Percentiles rank a stretch among this genome's conserved stretches.
These are phyloP conservation scores for Hyphopichia wangnamkhiaoensis DNA, from an alignment of 1,139 yeast genomes.

Conservation along the genomic window DNA sequence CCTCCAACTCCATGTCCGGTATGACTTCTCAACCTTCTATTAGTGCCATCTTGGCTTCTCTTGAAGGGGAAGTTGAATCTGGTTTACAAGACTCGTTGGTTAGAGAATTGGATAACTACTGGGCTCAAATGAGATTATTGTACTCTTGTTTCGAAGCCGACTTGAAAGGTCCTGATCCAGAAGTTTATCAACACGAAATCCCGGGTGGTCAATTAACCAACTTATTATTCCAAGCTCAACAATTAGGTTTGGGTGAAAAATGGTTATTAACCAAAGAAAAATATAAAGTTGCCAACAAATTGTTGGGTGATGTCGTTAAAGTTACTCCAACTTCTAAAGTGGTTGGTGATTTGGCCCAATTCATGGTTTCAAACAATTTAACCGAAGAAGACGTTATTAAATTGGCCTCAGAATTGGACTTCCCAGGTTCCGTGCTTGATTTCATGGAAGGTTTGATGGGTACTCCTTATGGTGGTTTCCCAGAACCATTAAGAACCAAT, in stretches of 20 bases:
- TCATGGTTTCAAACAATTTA: conserved; percentile 94
- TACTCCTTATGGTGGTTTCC: conserved; percentile 99
- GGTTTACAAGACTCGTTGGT: conserved; percentile 69
- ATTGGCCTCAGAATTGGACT: conserved; percentile 87
- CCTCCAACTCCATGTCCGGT: conserved; percentile 96
- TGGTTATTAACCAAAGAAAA: conserved; percentile 96
- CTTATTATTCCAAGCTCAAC: conserved; percentile 97
- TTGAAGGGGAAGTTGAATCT: conserved; percentile 82
- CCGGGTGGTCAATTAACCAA: conserved; percentile 99
- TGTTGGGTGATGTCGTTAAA: conserved; percentile 94
- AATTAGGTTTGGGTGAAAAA: conserved; percentile 93
- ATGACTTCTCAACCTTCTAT: conserved; percentile 98
- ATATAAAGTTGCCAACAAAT: conserved; percentile 82
- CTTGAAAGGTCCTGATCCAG: conserved; percentile 99
- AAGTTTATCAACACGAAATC: conserved; percentile 95
- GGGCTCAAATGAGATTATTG: conserved; percentile 98
- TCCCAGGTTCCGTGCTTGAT: conserved; percentile 97
- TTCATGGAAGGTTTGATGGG: conserved; percentile 99
- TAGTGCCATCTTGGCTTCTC: conserved; percentile 86
- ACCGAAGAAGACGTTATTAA: conserved; percentile 80
- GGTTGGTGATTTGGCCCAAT: conserved; percentile 98
- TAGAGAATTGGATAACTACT: conserved; percentile 85
- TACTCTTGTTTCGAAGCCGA: conserved; percentile 98
- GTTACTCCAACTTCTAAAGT: conserved; percentile 99
- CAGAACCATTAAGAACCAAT: conserved; percentile 94